phyloP scores from a whole-genome alignment of 2,329 filamentous ascomycete species.

The Apiospora koreana region DNA sequence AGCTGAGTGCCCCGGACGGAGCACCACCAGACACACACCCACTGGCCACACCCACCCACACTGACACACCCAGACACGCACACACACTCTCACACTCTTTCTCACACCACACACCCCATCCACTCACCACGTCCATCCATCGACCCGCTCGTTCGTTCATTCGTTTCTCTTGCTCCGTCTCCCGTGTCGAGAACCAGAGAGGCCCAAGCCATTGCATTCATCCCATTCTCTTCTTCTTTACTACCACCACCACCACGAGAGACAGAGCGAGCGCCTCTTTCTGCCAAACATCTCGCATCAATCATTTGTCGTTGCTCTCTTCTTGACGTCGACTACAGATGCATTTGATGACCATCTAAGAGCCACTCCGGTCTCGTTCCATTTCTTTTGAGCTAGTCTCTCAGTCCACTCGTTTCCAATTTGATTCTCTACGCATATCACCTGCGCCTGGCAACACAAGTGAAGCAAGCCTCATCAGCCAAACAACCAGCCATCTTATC shows the following conservation, averaged over 20 bases:
- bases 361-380: conserved; percentile 29
- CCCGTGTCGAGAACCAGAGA: background rate
- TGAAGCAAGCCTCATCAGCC: conserved; percentile 9
- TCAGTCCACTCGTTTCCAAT: conserved; percentile 44
- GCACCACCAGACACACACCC: background rate
- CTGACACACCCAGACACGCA: background rate
- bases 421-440: conserved; percentile 13
- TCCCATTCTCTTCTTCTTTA: conserved; percentile 8
- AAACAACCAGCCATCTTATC: background rate
- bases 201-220: conserved; percentile 7
- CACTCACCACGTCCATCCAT: background rate
- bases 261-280: background rate
- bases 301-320: conserved; percentile 7
- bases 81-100: too few relatives aligned
- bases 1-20: conserved; percentile 5
- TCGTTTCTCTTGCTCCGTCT: conserved; percentile 5
- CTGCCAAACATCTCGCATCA: background rate
- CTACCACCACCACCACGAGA: conserved; percentile 1
- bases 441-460: background rate
- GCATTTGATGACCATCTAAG: conserved; percentile 26
- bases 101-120: background rate
- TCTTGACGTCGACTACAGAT: conserved; percentile 20
- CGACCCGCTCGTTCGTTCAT: background rate
- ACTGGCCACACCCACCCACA: too few relatives aligned
- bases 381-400: conserved; percentile 48